Percentiles rank a stretch among this genome's conserved stretches.
Conservation (phyloP, 2,329 filamentous ascomycete species). For the Ceratocystis eucalypticola region DNA sequence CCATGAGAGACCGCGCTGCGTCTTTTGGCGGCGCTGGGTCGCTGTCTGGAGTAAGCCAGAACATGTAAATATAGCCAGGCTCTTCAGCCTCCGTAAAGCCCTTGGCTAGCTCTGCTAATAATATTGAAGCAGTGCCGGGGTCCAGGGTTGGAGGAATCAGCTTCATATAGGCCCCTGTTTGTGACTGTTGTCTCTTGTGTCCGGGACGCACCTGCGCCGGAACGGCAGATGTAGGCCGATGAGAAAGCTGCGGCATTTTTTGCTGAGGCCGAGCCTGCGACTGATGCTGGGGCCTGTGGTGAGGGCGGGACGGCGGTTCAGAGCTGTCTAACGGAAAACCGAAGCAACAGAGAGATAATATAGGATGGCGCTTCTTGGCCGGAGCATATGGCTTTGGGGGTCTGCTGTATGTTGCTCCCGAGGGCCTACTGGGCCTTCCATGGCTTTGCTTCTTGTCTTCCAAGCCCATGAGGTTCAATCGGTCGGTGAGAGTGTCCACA, state of each 20-base stretch:
- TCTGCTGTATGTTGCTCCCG: constrained; percentile 17
- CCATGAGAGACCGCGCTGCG: constrained; percentile 12
- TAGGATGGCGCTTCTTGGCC: not conserved
- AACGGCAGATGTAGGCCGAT: constrained; percentile 32
- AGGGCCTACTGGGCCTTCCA: constrained; percentile 22
- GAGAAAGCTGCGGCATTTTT: constrained; percentile 31
- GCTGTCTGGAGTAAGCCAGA: constrained; percentile 66
- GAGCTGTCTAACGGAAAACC: constrained; percentile 4
- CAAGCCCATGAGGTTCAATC: constrained; percentile 61
- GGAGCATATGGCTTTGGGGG: constrained; percentile 12
- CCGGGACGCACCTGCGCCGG: constrained; percentile 31
- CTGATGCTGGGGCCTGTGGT: not conserved
- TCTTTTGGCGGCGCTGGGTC: constrained; percentile 9
- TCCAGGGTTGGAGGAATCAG: constrained; percentile 57
- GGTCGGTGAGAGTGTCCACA: constrained; percentile 73
- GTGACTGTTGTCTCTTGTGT: constrained; percentile 21
- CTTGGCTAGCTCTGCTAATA: constrained; percentile 66
- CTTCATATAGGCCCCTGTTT: constrained; percentile 34
- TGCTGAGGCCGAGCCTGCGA: not conserved
- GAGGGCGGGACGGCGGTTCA: not conserved
- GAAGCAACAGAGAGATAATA: constrained; percentile 16
- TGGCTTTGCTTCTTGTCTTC: constrained; percentile 31
- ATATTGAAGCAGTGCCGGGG: constrained; percentile 52
- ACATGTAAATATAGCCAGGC: constrained; percentile 94
- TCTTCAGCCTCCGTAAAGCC: constrained; percentile 55